Evolutionary conservation across 2,329 filamentous ascomycete genomes (phyloP).

Genomic region (Claviceps maximensis): DNA sequence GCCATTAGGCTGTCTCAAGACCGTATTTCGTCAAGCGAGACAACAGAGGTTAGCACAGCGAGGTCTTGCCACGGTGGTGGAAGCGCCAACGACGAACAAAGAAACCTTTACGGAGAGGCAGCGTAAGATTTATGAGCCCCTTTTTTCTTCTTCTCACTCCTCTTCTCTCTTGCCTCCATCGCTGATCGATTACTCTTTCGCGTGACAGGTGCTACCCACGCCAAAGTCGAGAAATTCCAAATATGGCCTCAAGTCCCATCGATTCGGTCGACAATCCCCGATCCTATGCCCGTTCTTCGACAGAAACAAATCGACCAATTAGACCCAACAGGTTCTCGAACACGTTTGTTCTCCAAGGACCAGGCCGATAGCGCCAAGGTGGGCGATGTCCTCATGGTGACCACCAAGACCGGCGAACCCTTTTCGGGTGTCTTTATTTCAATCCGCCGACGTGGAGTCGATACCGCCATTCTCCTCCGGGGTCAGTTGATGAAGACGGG

Average conservation of each 20-base stretch:
- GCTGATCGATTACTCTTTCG: conserved; percentile 8
- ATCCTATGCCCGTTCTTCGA: conserved; percentile 57
- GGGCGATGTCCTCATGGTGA: conserved; percentile 86
- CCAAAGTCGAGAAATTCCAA: conserved; percentile 29
- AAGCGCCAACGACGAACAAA: conserved; percentile 10
- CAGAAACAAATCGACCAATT: conserved; percentile 57
- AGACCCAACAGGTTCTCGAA: conserved; percentile 74
- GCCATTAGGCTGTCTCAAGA: conserved; percentile 59
- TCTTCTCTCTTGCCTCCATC: neutral
- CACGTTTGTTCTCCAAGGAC: conserved; percentile 62
- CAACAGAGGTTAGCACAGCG: conserved; percentile 32
- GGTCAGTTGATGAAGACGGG: conserved; percentile 77
- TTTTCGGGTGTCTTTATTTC: conserved; percentile 82
- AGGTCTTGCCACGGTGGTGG: conserved; percentile 32
- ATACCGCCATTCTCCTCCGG: conserved; percentile 76
- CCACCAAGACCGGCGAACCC: conserved; percentile 66
- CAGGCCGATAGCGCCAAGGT: conserved; percentile 70
- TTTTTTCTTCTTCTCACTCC: neutral
- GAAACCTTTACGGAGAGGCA: conserved; percentile 20
- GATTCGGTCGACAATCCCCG: conserved; percentile 40
- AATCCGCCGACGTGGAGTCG: conserved; percentile 75
- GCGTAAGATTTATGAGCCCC: conserved; percentile 18
- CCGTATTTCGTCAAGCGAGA: conserved; percentile 44
- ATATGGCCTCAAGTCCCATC: conserved; percentile 44
- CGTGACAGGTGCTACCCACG: conserved; percentile 19